Evolutionary conservation across 495 filamentous ascomycete species (phyloP).

Genomic region (Tuber brumale): DNA sequence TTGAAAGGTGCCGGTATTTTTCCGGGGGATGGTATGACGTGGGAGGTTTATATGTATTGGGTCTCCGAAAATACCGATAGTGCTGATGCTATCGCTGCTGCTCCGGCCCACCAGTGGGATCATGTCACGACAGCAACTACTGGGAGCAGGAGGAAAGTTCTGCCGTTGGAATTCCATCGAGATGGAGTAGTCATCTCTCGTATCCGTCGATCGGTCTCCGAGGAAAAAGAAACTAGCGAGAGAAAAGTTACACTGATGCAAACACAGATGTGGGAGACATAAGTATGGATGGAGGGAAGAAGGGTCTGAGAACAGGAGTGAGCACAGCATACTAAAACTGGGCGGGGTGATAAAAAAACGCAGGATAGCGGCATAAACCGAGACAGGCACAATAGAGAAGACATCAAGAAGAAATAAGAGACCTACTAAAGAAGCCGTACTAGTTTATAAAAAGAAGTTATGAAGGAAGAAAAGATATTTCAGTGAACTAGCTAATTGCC

Average conservation of each 20-base stretch:
- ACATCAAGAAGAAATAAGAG: conserved; percentile 26
- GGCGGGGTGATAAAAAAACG: conserved; percentile 25
- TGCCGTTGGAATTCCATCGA: not conserved
- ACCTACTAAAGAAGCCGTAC: conserved; percentile 33
- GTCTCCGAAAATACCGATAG: not conserved
- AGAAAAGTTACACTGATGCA: conserved; percentile 13
- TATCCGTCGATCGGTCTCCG: not conserved
- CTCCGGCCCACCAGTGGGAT: not conserved
- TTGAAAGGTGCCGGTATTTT: not conserved
- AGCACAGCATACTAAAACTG: conserved; percentile 21
- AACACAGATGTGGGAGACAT: not conserved
- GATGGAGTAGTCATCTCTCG: not conserved
- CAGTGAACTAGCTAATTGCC: conserved; percentile 34
- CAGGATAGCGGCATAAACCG: conserved; percentile 8
- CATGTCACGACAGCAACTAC: not conserved
- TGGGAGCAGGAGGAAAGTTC: not conserved
- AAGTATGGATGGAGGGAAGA: conserved; percentile 3
- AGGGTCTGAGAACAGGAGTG: not conserved
- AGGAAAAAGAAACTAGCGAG: conserved; percentile 14
- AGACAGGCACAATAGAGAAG: conserved; percentile 17
- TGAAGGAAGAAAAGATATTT: conserved; percentile 38
- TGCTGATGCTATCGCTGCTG: not conserved
- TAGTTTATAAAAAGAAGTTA: conserved; percentile 37
- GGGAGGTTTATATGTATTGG: not conserved
- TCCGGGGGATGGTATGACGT: not conserved